A percentile compares a stretch with the other conserved stretches of the same genome.
Evolutionary conservation across 164 flowering plant genomes (phyloP).

Genomic region (Tetracentron sinense): DNA sequence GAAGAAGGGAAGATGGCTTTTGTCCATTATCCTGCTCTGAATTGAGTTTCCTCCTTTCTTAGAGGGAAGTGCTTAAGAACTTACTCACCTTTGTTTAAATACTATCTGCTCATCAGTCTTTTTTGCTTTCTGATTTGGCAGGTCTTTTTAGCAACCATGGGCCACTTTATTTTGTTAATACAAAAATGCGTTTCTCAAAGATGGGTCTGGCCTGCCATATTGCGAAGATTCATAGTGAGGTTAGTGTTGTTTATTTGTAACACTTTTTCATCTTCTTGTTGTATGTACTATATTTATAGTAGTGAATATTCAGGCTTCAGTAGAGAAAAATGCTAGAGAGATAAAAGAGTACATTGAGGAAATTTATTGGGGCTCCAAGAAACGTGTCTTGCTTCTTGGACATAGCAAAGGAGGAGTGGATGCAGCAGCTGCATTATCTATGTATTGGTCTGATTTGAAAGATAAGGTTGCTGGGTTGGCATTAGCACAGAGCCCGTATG

Average conservation of each 20-base stretch:
- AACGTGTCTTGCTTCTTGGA: slow-evolving; percentile 87
- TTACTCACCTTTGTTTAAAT: neutral
- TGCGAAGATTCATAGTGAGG: slow-evolving; percentile 99
- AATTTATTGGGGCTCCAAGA: slow-evolving; percentile 84
- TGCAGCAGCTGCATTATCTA: slow-evolving; percentile 89
- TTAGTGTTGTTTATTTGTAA: slow-evolving; percentile 19
- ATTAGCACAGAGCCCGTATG: slow-evolving; percentile 94
- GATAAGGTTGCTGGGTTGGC: slow-evolving; percentile 95
- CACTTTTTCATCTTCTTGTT: neutral
- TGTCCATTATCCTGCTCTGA: neutral
- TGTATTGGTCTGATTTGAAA: slow-evolving; percentile 87
- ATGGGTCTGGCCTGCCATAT: slow-evolving; percentile 96
- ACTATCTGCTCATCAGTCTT: neutral
- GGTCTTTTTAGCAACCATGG: slow-evolving; percentile 99
- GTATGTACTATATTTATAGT: slow-evolving; percentile 8
- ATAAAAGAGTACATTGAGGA: slow-evolving; percentile 89
- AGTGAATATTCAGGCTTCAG: slow-evolving; percentile 63
- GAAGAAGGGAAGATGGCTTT: neutral
- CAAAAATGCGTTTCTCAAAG: slow-evolving; percentile 78
- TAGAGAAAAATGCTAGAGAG: slow-evolving; percentile 89
- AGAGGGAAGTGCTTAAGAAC: neutral
- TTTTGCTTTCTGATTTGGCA: slow-evolving; percentile 23
- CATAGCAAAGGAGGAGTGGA: slow-evolving; percentile 98
- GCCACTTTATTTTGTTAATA: slow-evolving; percentile 80
- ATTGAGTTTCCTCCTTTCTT: neutral